Conservation (phyloP, 2,329 filamentous ascomycete species). For the Fusarium sp. region DNA sequence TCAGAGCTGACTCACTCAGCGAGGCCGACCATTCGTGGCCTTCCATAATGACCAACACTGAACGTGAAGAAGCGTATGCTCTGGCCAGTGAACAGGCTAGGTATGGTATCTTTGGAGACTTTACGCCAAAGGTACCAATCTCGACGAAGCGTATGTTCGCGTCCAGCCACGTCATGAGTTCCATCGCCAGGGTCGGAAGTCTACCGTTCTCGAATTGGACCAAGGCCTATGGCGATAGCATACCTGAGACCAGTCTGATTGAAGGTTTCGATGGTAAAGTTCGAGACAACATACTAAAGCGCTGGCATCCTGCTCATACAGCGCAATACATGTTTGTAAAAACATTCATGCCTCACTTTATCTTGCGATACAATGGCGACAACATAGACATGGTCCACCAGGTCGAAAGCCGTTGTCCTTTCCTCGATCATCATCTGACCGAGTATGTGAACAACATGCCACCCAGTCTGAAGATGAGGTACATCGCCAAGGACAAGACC, state of each 20-base stretch:
- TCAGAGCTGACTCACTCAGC: not conserved
- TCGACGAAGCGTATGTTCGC: not conserved
- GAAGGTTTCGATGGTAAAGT: not conserved
- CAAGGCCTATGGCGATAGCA: not conserved
- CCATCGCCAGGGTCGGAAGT: constrained; percentile 2
- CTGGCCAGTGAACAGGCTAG: not conserved
- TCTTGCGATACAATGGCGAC: constrained; percentile 4
- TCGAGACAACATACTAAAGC: not conserved
- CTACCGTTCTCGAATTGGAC: not conserved
- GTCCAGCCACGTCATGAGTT: not conserved
- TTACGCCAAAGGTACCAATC: not conserved
- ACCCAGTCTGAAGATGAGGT: constrained; percentile 8
- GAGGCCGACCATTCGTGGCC: not conserved
- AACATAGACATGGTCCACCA: constrained; percentile 13
- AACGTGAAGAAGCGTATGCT: not conserved
- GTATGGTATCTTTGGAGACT: constrained; percentile 3
- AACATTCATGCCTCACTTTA: constrained; percentile 1
- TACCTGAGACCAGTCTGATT: not conserved
- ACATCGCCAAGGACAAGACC: not conserved
- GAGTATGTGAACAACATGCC: constrained; percentile 6
- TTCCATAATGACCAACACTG: not conserved
- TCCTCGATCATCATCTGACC: constrained; percentile 3
- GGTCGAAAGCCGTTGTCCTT: constrained; percentile 5
- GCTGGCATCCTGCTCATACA: not conserved
- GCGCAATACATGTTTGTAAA: constrained; percentile 5